Conservation (phyloP, 352 stramenopile species). For the Pythium graminicola region DNA sequence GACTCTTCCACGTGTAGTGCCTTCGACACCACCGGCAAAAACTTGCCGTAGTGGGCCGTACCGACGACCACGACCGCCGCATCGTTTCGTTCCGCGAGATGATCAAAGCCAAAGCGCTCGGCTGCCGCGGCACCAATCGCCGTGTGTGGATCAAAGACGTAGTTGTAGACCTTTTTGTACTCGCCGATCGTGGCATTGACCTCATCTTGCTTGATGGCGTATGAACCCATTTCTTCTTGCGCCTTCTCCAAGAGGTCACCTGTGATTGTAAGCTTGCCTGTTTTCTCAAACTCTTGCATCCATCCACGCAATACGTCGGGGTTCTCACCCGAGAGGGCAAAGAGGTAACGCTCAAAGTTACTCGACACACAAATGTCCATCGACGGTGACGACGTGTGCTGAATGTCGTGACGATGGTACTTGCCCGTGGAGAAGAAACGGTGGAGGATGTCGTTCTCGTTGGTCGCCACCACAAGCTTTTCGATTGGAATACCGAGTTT, state of each 20-base stretch:
- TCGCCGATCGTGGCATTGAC: conserved; percentile 91
- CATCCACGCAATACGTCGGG: conserved; percentile 80
- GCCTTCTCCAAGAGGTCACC: conserved; percentile 88
- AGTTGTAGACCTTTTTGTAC: conserved; percentile 88
- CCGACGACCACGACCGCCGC: conserved; percentile 91
- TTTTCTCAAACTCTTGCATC: conserved; percentile 95
- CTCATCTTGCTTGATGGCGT: conserved; percentile 69
- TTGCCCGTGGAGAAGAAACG: conserved; percentile 96
- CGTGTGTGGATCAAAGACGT: conserved; percentile 97
- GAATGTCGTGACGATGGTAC: conserved; percentile 92
- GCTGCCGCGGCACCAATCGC: conserved; percentile 93
- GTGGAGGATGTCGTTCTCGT: conserved; percentile 99
- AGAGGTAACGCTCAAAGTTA: conserved; percentile 99
- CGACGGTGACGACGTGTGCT: conserved; percentile 93
- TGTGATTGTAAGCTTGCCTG: conserved; percentile 90
- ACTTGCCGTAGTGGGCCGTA: conserved; percentile 98
- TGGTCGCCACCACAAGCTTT: conserved; percentile 97
- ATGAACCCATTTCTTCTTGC: conserved; percentile 92
- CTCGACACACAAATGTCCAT: conserved; percentile 99
- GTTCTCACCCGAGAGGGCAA: conserved; percentile 93
- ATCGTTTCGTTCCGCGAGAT: conserved; percentile 49
- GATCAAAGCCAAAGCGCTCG: conserved; percentile 62
- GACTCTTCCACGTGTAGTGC: conserved; percentile 73
- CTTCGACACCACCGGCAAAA: conserved; percentile 88
- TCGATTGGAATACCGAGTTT: conserved; percentile 91